These are phyloP conservation scores for Magnusiomyces fungicola DNA, from an alignment of 1,139 yeast species.

Conservation along the genomic window DNA sequence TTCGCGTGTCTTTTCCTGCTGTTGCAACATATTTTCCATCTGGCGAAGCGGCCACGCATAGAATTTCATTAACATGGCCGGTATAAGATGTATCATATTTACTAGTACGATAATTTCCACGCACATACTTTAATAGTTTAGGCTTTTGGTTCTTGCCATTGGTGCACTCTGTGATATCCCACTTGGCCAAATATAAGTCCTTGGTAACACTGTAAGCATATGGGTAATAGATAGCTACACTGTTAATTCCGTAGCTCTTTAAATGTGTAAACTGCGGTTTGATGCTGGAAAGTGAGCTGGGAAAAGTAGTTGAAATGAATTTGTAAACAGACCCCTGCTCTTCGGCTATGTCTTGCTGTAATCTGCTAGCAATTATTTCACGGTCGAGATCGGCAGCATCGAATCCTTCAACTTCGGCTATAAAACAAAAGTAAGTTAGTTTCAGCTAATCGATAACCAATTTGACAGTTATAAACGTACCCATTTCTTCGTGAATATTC, in stretches of 20 bases:
- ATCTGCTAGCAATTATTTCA: conserved; percentile 72
- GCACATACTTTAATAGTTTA: conserved; percentile 51
- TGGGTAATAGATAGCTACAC: conserved; percentile 47
- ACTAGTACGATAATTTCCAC: conserved; percentile 52
- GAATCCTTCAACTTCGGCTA: conserved; percentile 46
- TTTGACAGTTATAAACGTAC: conserved; percentile 21
- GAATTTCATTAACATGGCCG: conserved; percentile 71
- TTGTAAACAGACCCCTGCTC: conserved; percentile 76
- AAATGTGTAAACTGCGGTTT: conserved; percentile 8
- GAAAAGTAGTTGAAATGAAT: conserved; percentile 43
- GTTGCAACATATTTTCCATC: conserved; percentile 86
- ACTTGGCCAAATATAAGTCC: conserved; percentile 72
- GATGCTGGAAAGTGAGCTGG: conserved; percentile 13
- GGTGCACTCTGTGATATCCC: conserved; percentile 45
- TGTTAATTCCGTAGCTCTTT: conserved; percentile 29
- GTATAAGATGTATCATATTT: conserved; percentile 29
- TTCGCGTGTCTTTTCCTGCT: conserved; percentile 77
- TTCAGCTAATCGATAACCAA: conserved; percentile 23
- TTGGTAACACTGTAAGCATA: conserved; percentile 76
- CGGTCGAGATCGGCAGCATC: conserved; percentile 91
- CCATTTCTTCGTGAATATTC: conserved; percentile 47
- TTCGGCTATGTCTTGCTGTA: conserved; percentile 86
- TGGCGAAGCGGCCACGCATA: conserved; percentile 74
- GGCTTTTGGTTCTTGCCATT: conserved; percentile 36
- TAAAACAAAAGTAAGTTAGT: not conserved